Evolutionary conservation across 106 monocot species (phyloP).

Genomic region (Dendrobium chrysotoxum): DNA sequence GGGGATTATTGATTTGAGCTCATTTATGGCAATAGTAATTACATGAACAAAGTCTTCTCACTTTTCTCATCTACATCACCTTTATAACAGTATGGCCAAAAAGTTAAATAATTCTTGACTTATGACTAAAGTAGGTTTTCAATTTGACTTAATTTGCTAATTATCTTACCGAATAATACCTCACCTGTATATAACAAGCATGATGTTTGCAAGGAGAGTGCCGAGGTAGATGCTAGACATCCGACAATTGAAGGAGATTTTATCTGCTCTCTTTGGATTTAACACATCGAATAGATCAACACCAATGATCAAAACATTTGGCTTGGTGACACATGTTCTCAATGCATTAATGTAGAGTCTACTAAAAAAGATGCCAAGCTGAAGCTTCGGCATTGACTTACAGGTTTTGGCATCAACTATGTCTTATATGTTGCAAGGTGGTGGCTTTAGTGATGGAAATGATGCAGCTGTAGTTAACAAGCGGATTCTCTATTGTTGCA

Average conservation of each 20-base stretch:
- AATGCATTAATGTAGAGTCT: constrained; percentile 3
- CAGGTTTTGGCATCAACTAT: neutral
- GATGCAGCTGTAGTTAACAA: neutral
- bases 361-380: constrained; percentile 2
- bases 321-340: constrained; percentile 8
- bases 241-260: constrained; percentile 17
- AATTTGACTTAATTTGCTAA: no score
- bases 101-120: no score
- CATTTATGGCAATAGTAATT: no score
- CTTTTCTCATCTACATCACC: no score
- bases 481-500: constrained; percentile 3
- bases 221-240: constrained; percentile 10
- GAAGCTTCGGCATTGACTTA: neutral
- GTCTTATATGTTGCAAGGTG: neutral
- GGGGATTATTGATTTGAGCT: no score
- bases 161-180: no score
- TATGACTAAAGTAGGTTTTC: no score
- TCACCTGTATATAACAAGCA: constrained; percentile 27
- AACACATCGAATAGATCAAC: constrained; percentile 9
- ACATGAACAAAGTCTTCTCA: no score
- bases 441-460: constrained; percentile 2
- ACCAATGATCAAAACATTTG: constrained; percentile 11
- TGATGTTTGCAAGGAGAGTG: constrained; percentile 3
- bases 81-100: no score
- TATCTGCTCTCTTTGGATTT: neutral